phyloP scores from a whole-genome alignment of 1,139 yeast species.

The Hyphopichia pseudoburtonii region DNA sequence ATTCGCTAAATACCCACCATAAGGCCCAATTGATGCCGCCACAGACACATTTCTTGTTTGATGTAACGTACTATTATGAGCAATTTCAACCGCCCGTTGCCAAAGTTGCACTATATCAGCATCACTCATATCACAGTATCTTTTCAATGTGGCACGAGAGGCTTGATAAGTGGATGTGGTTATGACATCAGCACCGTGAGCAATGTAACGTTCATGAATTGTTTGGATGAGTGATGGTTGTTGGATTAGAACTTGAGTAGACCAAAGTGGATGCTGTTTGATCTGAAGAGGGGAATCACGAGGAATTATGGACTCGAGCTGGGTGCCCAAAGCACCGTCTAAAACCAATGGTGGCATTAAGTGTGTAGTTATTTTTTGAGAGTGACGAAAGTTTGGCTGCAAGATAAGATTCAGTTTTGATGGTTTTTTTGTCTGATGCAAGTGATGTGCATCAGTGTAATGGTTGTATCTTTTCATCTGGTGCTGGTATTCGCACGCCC shows the following conservation, averaged over 20 bases:
- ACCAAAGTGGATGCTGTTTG: constrained; percentile 52
- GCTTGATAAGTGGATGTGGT: constrained; percentile 67
- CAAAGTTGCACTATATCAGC: constrained; percentile 27
- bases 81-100: constrained; percentile 29
- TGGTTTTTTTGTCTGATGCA: too few species aligned
- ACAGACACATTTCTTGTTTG: constrained; percentile 21
- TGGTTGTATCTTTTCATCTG: too few species aligned
- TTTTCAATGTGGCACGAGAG: constrained; percentile 39
- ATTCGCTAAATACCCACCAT: constrained; percentile 62
- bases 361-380: too few species aligned
- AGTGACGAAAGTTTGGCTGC: too few species aligned
- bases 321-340: constrained; percentile 37
- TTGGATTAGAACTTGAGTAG: constrained; percentile 53
- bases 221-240: constrained; percentile 45
- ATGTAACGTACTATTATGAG: constrained; percentile 17
- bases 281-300: constrained; percentile 12
- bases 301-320: constrained; percentile 19
- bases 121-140: constrained; percentile 26
- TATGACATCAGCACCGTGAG: constrained; percentile 55
- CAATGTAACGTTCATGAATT: constrained; percentile 53
- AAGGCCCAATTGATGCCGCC: constrained; percentile 72
- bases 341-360: constrained; percentile 11
- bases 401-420: too few species aligned
- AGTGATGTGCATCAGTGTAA: too few species aligned
- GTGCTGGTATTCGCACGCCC: too few species aligned